Evolutionary conservation across 805 yeast genomes (phyloP).

Genomic region (Metschnikowia reukaufii): DNA sequence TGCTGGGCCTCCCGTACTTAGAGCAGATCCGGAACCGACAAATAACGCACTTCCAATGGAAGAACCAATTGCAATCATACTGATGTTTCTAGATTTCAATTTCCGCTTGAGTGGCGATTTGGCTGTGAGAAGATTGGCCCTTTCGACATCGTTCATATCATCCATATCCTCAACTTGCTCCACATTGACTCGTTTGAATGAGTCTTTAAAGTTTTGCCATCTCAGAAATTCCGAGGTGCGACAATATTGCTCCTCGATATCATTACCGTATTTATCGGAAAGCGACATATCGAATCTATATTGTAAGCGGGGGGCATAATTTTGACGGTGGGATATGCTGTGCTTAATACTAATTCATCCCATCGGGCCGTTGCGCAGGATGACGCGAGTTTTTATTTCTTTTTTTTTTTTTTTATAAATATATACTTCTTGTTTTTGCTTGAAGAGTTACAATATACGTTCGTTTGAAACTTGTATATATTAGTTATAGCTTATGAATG

Average conservation of each 20-base stretch:
- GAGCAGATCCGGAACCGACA: conserved; percentile 74
- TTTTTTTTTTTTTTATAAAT: not conserved
- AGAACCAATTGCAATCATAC: conserved; percentile 80
- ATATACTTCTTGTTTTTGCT: no score
- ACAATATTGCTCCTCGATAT: conserved; percentile 11
- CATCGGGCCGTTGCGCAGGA: conserved; percentile 7
- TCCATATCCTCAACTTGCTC: conserved; percentile 27
- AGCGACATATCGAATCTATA: no score
- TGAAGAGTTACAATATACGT: no score
- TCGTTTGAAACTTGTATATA: not conserved
- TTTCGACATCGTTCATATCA: conserved; percentile 36
- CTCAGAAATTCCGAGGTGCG: conserved; percentile 21
- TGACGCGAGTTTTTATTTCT: conserved; percentile 1
- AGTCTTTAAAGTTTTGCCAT: conserved; percentile 49
- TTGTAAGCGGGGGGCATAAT: no score
- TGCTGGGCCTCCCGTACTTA: conserved; percentile 68
- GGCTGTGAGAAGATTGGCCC: conserved; percentile 41
- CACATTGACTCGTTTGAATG: conserved; percentile 43
- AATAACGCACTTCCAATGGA: conserved; percentile 79
- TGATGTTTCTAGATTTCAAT: conserved; percentile 51
- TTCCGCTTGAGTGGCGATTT: conserved; percentile 48
- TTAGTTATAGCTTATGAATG: no score
- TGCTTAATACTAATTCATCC: not conserved
- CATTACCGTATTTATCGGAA: conserved; percentile 4
- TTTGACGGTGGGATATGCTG: not conserved